Evolutionary conservation across 1,284 basidiomycete genomes (phyloP), one percentile per base, ranked within the genome.

Genomic region (Apiotrichum veenhuisii): DNA sequence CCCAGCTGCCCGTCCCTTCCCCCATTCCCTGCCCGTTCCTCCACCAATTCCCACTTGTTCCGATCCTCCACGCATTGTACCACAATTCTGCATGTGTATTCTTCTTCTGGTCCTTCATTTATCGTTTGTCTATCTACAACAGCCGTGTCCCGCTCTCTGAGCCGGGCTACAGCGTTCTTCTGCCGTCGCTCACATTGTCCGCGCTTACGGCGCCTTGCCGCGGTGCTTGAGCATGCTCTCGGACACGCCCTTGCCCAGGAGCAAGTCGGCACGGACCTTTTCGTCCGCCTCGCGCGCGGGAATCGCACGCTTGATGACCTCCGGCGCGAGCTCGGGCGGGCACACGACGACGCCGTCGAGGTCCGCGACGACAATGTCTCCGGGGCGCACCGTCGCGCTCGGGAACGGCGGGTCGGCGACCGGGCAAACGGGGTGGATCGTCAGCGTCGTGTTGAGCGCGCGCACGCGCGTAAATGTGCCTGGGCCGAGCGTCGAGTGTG

Each of bases 331-430:
- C 3, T 76, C 78, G 25, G 74, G 77, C 1, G 90, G 87, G 18
- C 96, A 83, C 65, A 87, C 88, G 1, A 97, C 89, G 0, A 95
- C 91, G 0, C 94, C 94, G 70, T 97, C 90, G 55, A 86, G 82
- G 71, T 98, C 94, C 17, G 86, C 92, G 18, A 95, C 75, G 37
- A 97, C 82, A 78, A 87, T 83, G 71, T 96, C 94, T 3, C 87
- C 88, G 2, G 93, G 89, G 23, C 84, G 71, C 5, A 97, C 82
- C 1, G 74, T 81, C 1, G 86, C 80, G 1, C 55, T 81, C 63
- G 10, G 86, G 80, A 58, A 48, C 14, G 59, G 27, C 47, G 63
- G 54, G 42, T 54, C 57, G 25, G 56, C 46, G 45, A 27, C 18
- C 22, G 54, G 54, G 27, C 57, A 50, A 25, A 25, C 41, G 3